A percentile compares a stretch with the other conserved stretches of the same genome.
phyloP scores from a whole-genome alignment of 2,329 filamentous ascomycete genomes.

The Colletotrichum sp. region DNA sequence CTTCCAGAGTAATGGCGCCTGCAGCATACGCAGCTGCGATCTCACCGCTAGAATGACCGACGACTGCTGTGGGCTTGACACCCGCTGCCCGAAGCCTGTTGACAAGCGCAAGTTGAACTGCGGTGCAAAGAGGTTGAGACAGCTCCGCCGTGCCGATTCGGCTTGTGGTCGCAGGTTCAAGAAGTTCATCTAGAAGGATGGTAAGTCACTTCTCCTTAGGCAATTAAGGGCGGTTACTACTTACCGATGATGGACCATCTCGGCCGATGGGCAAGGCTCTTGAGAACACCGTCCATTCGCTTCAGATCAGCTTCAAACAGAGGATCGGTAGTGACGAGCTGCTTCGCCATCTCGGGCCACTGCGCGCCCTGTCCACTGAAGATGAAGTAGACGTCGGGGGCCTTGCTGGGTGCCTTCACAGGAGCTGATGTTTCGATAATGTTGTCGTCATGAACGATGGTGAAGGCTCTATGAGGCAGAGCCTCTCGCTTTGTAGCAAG shows the following conservation, averaged over 20 bases:
- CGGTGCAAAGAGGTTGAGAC: conserved; percentile 34
- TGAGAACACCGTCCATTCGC: conserved; percentile 10
- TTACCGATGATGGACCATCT: not conserved
- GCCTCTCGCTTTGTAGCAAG: conserved; percentile 31
- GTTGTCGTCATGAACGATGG: not conserved
- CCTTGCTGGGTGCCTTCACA: conserved; percentile 34
- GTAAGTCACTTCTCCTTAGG: not conserved
- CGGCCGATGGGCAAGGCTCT: not conserved
- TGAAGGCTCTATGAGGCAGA: conserved; percentile 26
- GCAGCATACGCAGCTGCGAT: conserved; percentile 49
- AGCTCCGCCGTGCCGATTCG: not conserved
- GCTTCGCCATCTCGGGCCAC: conserved; percentile 22
- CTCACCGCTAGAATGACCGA: conserved; percentile 50
- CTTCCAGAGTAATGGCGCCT: conserved; percentile 33
- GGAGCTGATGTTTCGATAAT: conserved; percentile 17
- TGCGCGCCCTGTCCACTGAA: conserved; percentile 32
- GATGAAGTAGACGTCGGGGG: conserved; percentile 10
- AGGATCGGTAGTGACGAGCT: conserved; percentile 3
- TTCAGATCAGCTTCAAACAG: conserved; percentile 9
- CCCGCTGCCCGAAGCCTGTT: conserved; percentile 36
- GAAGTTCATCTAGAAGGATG: not conserved
- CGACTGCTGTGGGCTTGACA: conserved; percentile 34
- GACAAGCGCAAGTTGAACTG: conserved; percentile 44
- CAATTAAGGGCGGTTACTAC: not conserved
- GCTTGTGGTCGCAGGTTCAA: not conserved